These are phyloP conservation scores for Microbotryum violaceum DNA, from an alignment of 1,284 basidiomycete genomes.

Conservation along the genomic window DNA sequence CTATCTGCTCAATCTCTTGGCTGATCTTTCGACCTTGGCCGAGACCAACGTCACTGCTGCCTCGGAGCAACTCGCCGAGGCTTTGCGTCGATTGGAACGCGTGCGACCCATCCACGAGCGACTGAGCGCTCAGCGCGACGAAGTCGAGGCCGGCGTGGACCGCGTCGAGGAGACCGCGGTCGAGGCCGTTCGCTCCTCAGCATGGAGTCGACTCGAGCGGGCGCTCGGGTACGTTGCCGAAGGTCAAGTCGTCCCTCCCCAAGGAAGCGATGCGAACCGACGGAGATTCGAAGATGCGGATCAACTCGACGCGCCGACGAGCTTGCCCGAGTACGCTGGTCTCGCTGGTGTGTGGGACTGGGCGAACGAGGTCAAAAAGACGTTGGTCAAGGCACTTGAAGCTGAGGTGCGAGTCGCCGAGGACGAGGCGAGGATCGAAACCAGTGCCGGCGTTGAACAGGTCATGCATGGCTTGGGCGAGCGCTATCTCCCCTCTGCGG, in stretches of 20 bases:
- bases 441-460: constrained; percentile 60
- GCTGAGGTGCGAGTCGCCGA: constrained; percentile 72
- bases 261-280: neutral
- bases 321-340: constrained; percentile 77
- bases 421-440: constrained; percentile 67
- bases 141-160: constrained; percentile 71
- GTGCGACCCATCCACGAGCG: constrained; percentile 77
- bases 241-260: constrained; percentile 24
- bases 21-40: constrained; percentile 80
- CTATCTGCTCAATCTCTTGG: constrained; percentile 79
- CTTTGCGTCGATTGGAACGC: constrained; percentile 61
- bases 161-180: constrained; percentile 67
- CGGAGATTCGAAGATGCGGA: constrained; percentile 33
- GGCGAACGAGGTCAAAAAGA: constrained; percentile 69
- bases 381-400: constrained; percentile 75
- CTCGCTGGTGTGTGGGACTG: constrained; percentile 82
- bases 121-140: constrained; percentile 66
- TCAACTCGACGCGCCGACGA: constrained; percentile 39
- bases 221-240: constrained; percentile 51
- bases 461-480: constrained; percentile 64
- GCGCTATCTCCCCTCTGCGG: constrained; percentile 66
- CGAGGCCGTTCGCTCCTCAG: constrained; percentile 52
- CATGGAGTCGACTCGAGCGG: constrained; percentile 47
- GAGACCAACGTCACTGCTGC: constrained; percentile 81
- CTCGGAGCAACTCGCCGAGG: constrained; percentile 65